Percentiles rank a stretch among this genome's conserved stretches.
These are phyloP conservation scores for Murraya paniculata DNA, from an alignment of 345 rosid species.

Conservation along the genomic window DNA sequence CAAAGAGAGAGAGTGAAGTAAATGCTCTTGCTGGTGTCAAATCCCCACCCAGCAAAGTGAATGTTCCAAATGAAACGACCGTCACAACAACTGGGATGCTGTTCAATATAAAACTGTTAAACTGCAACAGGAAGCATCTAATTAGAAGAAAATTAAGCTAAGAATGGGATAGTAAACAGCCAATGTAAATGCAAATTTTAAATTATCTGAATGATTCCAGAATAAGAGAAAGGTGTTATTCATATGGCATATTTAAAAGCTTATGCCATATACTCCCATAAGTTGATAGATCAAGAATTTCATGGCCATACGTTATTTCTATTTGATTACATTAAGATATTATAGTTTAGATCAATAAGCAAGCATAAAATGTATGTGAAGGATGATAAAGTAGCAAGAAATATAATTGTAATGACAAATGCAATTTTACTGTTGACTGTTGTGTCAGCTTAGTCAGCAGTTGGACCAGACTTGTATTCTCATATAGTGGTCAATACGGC, in stretches of 20 bases:
- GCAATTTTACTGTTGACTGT: background rate
- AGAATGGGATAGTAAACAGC: background rate
- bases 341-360: background rate
- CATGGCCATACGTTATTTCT: background rate
- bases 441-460: background rate
- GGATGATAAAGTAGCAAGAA: background rate
- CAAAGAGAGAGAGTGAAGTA: slow-evolving; percentile 90
- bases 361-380: background rate
- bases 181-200: background rate
- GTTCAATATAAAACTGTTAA: slow-evolving; percentile 76
- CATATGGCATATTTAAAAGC: background rate
- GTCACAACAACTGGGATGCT: slow-evolving; percentile 88
- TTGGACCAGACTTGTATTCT: background rate
- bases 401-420: background rate
- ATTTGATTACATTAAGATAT: background rate
- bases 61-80: slow-evolving; percentile 81
- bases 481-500: background rate
- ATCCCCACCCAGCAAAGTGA: slow-evolving; percentile 91
- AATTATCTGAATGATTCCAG: background rate
- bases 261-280: background rate
- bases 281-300: background rate
- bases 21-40: slow-evolving; percentile 94
- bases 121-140: slow-evolving; percentile 49
- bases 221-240: too few species aligned
- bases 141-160: slow-evolving; percentile 11